These are phyloP conservation scores for Umbelopsis ramanniana DNA, from an alignment of 192 early-diverging fungal species.

Conservation along the genomic window DNA sequence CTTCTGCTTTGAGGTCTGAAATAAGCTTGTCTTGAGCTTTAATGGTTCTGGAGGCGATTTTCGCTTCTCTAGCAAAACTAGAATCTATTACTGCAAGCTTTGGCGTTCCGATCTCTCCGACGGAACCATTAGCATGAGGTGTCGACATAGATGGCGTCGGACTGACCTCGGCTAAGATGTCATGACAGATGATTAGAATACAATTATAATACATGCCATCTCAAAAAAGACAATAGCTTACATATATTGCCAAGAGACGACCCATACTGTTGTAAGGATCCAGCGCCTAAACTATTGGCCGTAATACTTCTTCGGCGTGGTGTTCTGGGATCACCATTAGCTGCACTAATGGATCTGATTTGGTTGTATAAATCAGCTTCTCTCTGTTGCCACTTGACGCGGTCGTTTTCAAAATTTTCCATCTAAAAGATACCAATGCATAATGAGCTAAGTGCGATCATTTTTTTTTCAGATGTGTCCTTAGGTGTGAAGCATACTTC, in stretches of 20 bases:
- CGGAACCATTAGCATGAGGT: slow-evolving; percentile 1
- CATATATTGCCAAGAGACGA: slow-evolving; percentile 18
- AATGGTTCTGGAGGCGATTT: slow-evolving; percentile 45
- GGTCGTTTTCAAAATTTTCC: slow-evolving; percentile 47
- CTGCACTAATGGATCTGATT: slow-evolving; percentile 34
- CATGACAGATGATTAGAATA: neutral
- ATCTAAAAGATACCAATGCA: slow-evolving; percentile 22
- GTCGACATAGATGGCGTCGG: slow-evolving; percentile 3
- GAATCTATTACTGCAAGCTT: slow-evolving; percentile 26
- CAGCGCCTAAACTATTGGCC: neutral
- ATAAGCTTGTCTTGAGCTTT: slow-evolving; percentile 49
- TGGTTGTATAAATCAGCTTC: slow-evolving; percentile 52
- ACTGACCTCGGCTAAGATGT: neutral
- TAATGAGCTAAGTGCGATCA: neutral
- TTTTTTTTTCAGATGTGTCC: slow-evolving; percentile 3
- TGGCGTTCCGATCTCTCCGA: neutral
- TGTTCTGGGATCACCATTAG: slow-evolving; percentile 43
- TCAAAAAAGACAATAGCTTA: neutral
- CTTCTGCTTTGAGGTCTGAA: slow-evolving; percentile 44
- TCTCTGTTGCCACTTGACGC: slow-evolving; percentile 47
- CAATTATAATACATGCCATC: neutral
- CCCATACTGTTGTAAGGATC: slow-evolving; percentile 1
- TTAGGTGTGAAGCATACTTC: slow-evolving; percentile 24
- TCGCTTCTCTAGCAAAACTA: slow-evolving; percentile 35
- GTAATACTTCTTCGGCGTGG: slow-evolving; percentile 41